phyloP scores from a whole-genome alignment of 495 filamentous ascomycete genomes.

The Immersiella caudata region DNA sequence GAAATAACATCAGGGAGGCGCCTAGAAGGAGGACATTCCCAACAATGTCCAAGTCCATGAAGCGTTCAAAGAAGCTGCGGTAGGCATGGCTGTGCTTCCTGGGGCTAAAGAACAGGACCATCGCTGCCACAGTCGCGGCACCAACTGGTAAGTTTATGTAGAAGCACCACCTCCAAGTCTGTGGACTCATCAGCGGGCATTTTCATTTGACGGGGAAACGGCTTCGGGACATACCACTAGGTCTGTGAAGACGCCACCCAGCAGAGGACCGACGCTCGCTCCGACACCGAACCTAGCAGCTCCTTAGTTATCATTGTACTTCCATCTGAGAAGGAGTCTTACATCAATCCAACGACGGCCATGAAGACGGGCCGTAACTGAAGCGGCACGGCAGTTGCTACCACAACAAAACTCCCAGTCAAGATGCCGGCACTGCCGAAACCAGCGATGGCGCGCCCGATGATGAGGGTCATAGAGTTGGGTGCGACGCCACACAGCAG shows the following conservation, averaged over 20 bases:
- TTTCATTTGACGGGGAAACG: background rate
- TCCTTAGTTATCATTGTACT: conserved; percentile 46
- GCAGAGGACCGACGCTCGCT: conserved; percentile 43
- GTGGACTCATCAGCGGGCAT: too few relatives aligned
- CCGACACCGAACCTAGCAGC: conserved; percentile 44
- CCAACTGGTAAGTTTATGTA: conserved; percentile 56
- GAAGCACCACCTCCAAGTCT: conserved; percentile 58
- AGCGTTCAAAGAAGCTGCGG: conserved; percentile 24
- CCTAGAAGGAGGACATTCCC: conserved; percentile 52
- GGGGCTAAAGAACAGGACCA: conserved; percentile 47
- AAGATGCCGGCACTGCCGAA: conserved; percentile 49
- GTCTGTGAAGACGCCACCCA: conserved; percentile 61
- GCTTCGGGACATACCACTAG: conserved; percentile 30
- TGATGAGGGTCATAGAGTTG: conserved; percentile 55
- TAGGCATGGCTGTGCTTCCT: conserved; percentile 31
- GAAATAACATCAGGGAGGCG: conserved; percentile 47
- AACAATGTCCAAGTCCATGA: conserved; percentile 51
- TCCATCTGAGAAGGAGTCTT: conserved; percentile 27
- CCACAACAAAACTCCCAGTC: conserved; percentile 50
- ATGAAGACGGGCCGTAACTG: conserved; percentile 47
- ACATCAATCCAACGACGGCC: conserved; percentile 41
- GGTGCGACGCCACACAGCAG: conserved; percentile 58
- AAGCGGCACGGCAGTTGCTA: conserved; percentile 53
- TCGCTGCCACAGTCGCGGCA: conserved; percentile 37
- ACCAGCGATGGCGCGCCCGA: conserved; percentile 62